Conservation (phyloP, 176 grass and related monocot genomes). For the Panicum miliaceum region DNA sequence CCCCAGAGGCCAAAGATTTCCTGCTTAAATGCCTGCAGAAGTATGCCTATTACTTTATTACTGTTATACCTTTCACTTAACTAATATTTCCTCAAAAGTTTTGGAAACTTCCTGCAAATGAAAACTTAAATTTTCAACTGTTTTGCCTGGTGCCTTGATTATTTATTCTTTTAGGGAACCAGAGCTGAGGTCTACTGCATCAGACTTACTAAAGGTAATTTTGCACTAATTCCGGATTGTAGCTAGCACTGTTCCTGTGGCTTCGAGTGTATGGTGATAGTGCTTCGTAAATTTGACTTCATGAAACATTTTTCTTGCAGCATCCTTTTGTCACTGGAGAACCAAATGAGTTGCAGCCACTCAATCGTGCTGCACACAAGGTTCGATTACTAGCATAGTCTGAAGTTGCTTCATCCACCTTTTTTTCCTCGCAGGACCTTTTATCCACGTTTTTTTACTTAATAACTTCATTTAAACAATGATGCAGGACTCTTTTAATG, state of each 20-base stretch:
- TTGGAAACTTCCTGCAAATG: constrained; percentile 34
- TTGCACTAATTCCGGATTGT: constrained; percentile 30
- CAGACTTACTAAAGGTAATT: constrained; percentile 75
- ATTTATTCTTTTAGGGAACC: constrained; percentile 59
- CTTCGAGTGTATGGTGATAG: constrained; percentile 31
- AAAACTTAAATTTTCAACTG: constrained; percentile 37
- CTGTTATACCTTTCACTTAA: constrained; percentile 17
- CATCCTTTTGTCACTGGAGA: constrained; percentile 96
- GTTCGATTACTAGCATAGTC: constrained; percentile 47
- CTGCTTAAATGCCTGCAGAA: constrained; percentile 97
- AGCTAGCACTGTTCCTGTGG: neutral
- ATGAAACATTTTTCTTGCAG: constrained; percentile 60
- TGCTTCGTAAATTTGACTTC: constrained; percentile 47
- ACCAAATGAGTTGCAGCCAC: constrained; percentile 44
- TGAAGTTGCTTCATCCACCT: constrained; percentile 40
- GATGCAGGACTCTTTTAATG: constrained; percentile 55
- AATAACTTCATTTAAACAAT: constrained; percentile 38
- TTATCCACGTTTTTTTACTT: constrained; percentile 37
- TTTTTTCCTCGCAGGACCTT: constrained; percentile 14
- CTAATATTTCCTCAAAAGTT: constrained; percentile 34
- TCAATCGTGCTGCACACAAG: constrained; percentile 48
- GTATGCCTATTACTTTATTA: constrained; percentile 59
- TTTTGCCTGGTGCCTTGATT: constrained; percentile 30
- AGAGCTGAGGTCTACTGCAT: constrained; percentile 62
- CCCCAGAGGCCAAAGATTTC: constrained; percentile 92